Evolutionary conservation across 192 early-diverging fungal species (phyloP), one percentile per base, ranked within the genome.

Genomic region (Podila verticillata): DNA sequence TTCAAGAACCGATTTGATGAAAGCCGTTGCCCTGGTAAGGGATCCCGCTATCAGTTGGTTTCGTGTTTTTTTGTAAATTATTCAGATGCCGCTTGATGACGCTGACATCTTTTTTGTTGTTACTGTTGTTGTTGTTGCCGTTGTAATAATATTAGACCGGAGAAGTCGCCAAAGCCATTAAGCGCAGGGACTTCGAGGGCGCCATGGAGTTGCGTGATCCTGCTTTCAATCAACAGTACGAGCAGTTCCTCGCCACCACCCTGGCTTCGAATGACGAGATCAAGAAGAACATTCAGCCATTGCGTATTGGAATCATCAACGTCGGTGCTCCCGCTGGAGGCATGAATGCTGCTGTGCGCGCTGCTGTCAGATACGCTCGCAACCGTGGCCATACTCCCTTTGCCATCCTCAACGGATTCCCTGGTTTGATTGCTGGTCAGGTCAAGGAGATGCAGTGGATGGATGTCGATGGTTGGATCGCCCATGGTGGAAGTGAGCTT

Each of bases 301-400:
- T 99, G 36, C 91, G 96, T 49, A 92, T 99, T 44, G 97, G 91
- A 62, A 96, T 99, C 68, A 84, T 97, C 47, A 96, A 98, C 70
- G 89, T 94, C 20, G 97, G 97, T 58, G 97, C 97, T 22, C 97
- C 97, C 22, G 97, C 97, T 17, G 96, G 95, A 57, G 97, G 97
- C 44, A 97, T 98, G 96, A 99, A 98, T 83, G 91, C 96, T 36
- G 97, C 97, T 3, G 97, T 96, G 4, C 91, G 96, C 32, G 91
- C 91, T 17, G 93, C 92, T 1, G 96, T 93, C 35, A 91, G 95
- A 22, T 89, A 93, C 36, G 93, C 93, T 44, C 85, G 95, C 48
- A 95, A 95, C 84, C 92, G 92, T 63, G 97, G 97, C 0, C 96
- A 98, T 72, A 89, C 85, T 1, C 91, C 95, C 15, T 82, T 99